Evolutionary conservation across 169 alveolate species (phyloP), one percentile per base, ranked within the genome.

Genomic region (Plasmodium knowlesi): DNA sequence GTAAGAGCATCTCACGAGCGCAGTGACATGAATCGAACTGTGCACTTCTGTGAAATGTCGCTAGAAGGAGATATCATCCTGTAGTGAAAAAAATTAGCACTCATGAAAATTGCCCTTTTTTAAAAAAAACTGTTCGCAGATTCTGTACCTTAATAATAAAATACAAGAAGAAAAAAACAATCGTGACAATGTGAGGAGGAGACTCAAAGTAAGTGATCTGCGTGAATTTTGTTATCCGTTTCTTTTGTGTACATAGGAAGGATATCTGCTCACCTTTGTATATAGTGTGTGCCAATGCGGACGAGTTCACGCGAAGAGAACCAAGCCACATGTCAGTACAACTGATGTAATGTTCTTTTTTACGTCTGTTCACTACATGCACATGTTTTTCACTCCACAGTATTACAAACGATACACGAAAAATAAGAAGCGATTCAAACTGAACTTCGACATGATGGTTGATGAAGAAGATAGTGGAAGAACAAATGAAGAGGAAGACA

Each of bases 101-200:
- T 6, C 30, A 14, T 79, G 84, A 81, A 9, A 9, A 10, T 81
- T 2, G 30, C 37, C 8, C 28, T 46, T 41, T 46, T 73, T 37
- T 25, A n/a, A 50, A 46, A n/a, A 50, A 46, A 74, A 73, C 22
- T 14, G 12, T 10, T 46, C 67, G 43, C 67, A 85, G 93, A 76
- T 85, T 30, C 9, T 73, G 37, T 85, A 85, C 61, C 78, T 85
- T 12, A 85, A 85, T 74, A 85, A 85, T 72, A 85, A 85, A 85
- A 74, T 85, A 73, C 93, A 73, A 19, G 93, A 85, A 30, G 93
- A 85, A 74, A 85, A 76, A 53, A 85, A 85, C 39, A 85, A 76
- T 41, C 81, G 81, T 2, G 25, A 54, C 2, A 14, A 22, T 50
- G 28, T 85, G 19, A 85, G 70, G 34, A 85, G 67, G 16, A 46